These are phyloP conservation scores for Colletotrichum costaricense DNA, from an alignment of 2,329 filamentous ascomycete genomes.

Conservation along the genomic window DNA sequence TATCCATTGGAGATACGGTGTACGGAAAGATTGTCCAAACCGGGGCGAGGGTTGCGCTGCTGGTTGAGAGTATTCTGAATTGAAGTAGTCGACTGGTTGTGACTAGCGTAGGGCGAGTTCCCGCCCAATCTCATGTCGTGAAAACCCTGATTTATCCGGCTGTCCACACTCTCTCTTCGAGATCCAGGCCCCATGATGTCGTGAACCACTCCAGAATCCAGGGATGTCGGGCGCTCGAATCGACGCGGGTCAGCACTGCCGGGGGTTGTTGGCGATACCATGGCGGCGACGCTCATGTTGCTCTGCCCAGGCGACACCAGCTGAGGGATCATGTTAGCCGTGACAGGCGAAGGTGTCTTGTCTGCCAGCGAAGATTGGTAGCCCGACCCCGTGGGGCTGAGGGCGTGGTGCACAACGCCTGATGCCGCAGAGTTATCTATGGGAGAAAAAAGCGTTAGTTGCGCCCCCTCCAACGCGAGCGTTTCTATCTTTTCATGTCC, in stretches of 20 bases:
- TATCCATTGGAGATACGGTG: constrained; percentile 75
- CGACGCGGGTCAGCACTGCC: constrained; percentile 55
- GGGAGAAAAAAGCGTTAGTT: constrained; percentile 27
- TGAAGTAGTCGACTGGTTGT: constrained; percentile 81
- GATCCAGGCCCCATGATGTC: constrained; percentile 60
- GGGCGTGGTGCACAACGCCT: constrained; percentile 37
- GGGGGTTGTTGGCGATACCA: constrained; percentile 70
- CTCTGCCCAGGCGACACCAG: constrained; percentile 66
- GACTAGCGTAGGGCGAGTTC: constrained; percentile 78
- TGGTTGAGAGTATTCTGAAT: constrained; percentile 78
- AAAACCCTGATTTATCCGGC: constrained; percentile 79
- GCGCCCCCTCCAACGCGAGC: background rate
- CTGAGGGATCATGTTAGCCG: constrained; percentile 61
- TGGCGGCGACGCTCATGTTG: constrained; percentile 75
- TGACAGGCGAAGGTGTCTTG: constrained; percentile 72
- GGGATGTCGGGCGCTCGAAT: constrained; percentile 53
- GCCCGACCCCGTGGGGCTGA: constrained; percentile 49
- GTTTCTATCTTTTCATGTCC: constrained; percentile 33
- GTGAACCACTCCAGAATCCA: constrained; percentile 47
- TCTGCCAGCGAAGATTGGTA: constrained; percentile 65
- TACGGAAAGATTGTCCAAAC: constrained; percentile 62
- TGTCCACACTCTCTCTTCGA: constrained; percentile 83
- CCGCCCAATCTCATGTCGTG: constrained; percentile 75
- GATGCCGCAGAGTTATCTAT: constrained; percentile 59
- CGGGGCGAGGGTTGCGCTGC: constrained; percentile 69